phyloP scores from a whole-genome alignment of 495 filamentous ascomycete genomes.

The Neurospora cerealis region DNA sequence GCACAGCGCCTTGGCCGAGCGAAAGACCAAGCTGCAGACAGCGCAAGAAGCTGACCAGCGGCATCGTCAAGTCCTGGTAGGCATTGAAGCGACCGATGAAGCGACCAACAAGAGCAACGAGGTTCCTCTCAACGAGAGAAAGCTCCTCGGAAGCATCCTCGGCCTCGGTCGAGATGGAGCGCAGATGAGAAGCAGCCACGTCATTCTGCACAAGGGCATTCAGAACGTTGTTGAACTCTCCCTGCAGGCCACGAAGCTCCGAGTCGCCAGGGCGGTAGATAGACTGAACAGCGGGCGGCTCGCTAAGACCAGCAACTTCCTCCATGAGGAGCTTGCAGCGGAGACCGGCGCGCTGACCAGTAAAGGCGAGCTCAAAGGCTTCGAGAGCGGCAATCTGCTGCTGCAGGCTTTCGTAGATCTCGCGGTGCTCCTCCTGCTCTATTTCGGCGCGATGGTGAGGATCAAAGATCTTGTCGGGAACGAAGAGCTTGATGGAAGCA shows the following conservation, averaged over 20 bases:
- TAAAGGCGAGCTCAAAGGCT: constrained; percentile 55
- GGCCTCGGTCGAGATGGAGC: constrained; percentile 17
- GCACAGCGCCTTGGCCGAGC: constrained; percentile 35
- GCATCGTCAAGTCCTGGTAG: constrained; percentile 76
- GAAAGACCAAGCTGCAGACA: constrained; percentile 69
- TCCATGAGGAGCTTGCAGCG: constrained; percentile 49
- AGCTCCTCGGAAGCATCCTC: constrained; percentile 33
- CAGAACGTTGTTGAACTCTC: constrained; percentile 70
- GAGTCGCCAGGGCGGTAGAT: constrained; percentile 63
- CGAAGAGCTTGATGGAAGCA: constrained; percentile 63
- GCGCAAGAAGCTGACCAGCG: constrained; percentile 70
- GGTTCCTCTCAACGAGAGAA: constrained; percentile 57
- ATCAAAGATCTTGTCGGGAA: constrained; percentile 79
- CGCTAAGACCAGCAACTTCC: constrained; percentile 52
- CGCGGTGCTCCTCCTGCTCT: constrained; percentile 53
- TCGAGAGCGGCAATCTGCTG: constrained; percentile 50
- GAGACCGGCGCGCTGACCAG: constrained; percentile 54
- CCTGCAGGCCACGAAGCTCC: constrained; percentile 61
- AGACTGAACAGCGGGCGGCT: constrained; percentile 39
- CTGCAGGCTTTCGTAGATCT: constrained; percentile 43
- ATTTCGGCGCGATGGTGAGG: constrained; percentile 71
- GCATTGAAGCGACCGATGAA: constrained; percentile 56
- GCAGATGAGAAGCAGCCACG: constrained; percentile 31
- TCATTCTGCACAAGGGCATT: constrained; percentile 51
- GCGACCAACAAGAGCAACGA: constrained; percentile 55